Conservation (phyloP, 2,329 filamentous ascomycete genomes). For the Delphinella strobiligena region DNA sequence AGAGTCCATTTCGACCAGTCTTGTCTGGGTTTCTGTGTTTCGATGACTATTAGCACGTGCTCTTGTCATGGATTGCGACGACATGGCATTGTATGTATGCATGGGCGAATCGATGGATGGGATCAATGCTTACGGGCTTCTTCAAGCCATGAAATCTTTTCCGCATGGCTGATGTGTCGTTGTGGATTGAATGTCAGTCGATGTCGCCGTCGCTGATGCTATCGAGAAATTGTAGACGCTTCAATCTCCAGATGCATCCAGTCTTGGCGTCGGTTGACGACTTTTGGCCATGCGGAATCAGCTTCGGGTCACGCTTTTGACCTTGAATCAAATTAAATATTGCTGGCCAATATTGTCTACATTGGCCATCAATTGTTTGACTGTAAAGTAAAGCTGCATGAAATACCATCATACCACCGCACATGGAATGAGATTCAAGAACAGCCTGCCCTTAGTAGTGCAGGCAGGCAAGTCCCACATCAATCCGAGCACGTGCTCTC, state of each 20-base stretch:
- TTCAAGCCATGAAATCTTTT: conserved; percentile 10
- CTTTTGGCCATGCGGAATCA: neutral
- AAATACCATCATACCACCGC: neutral
- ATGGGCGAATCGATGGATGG: neutral
- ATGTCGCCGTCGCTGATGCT: neutral
- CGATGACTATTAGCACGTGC: neutral
- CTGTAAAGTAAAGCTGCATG: too few species aligned
- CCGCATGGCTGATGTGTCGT: conserved; percentile 6
- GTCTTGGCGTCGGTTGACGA: too few species aligned
- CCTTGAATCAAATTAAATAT: too few species aligned
- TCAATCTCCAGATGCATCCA: neutral
- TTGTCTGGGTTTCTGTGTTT: conserved; percentile 70
- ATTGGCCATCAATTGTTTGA: too few species aligned
- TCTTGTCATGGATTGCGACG: neutral
- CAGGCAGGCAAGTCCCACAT: too few species aligned
- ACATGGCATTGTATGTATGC: too few species aligned
- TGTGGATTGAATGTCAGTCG: neutral
- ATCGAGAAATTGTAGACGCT: neutral
- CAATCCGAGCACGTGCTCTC: too few species aligned
- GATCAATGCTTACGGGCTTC: conserved; percentile 3
- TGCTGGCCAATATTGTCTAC: too few species aligned
- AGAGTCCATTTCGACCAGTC: conserved; percentile 98
- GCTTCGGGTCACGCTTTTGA: neutral
- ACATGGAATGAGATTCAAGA: neutral
- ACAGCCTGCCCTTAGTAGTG: neutral